Base-by-base conservation (phyloP, 2,329 filamentous ascomycete genomes). In the Penicillium oxalicum region DNA sequence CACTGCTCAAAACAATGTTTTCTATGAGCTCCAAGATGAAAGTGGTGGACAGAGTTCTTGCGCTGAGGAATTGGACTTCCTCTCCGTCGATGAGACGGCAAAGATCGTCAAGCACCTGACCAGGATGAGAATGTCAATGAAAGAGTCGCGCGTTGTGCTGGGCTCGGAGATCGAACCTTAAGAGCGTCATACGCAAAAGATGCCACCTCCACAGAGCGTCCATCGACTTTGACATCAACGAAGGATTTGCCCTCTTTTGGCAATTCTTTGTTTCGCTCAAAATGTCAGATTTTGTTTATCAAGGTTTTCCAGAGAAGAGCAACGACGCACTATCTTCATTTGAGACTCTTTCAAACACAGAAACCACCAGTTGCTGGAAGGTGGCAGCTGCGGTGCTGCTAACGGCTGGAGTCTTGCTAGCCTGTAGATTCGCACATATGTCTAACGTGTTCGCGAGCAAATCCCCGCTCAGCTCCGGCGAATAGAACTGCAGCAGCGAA, bases 321-420 rank as follows among this genome's bases (percentile, higher is more conserved):
- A 32, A 39, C 5, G 6, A 76, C 81, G 66, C 70, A 86, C 84
- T 84, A 65, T 96, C 90, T 73, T 96, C 90, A 5, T 75, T 74
- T 0, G 84, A 80, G 2, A 96, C 89, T 66, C 94, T 93, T 66
- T 97, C 93, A 69, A 96, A 97, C 0, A 95, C 87, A 0, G 88
- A 86, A 29, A 93, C 88, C 6, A 97, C 84, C 11, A 98, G 79
- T 68, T 97, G 93, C 69, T 96, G 91, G 46, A 98, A 74, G 2
- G 93, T 97, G n/a, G 93, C 93, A 26, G 91, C 89, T 8, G 93
- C 93, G 1, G 94, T 97, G 60, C 94, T 94, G 64, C 91, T 94
- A 59, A 98, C 90, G 44, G 95, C 90, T 26, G 85, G 83, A 72
- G 91, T 94, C 71, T 96, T 97, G 69, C 87, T 93, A 48, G 83